Conservation (phyloP, 164 flowering plant genomes). For the Hamamelis virginiana region DNA sequence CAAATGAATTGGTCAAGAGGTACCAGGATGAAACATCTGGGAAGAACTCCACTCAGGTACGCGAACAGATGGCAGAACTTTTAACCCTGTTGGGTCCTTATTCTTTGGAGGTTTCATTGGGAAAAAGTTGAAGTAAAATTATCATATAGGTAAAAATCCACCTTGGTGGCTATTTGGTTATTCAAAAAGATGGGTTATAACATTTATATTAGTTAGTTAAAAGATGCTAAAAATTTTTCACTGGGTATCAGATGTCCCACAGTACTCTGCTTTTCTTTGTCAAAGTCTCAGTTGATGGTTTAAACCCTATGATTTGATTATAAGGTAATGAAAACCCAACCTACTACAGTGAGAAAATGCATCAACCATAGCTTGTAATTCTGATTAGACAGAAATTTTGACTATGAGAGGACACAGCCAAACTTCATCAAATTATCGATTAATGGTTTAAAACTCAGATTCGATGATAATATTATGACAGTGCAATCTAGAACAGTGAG, state of each 20-base stretch:
- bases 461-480: not conserved
- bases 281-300: not conserved
- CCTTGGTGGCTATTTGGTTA: not conserved
- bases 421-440: not conserved
- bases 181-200: not conserved
- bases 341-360: not conserved
- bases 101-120: not conserved
- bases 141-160: not conserved
- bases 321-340: not conserved
- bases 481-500: not conserved
- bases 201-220: not conserved
- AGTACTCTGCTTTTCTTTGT: not conserved
- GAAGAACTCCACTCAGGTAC: slow-evolving; percentile 52
- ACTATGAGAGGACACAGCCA: no score
- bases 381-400: no score
- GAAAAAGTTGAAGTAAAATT: not conserved
- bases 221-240: not conserved
- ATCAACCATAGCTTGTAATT: not conserved
- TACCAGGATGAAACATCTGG: slow-evolving; percentile 21
- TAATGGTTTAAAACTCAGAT: not conserved
- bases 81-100: not conserved
- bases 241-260: not conserved
- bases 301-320: not conserved
- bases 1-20: slow-evolving; percentile 23
- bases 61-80: not conserved